These are phyloP conservation scores for Exophiala sp. DNA, from an alignment of 2,329 filamentous ascomycete genomes.

Conservation along the genomic window DNA sequence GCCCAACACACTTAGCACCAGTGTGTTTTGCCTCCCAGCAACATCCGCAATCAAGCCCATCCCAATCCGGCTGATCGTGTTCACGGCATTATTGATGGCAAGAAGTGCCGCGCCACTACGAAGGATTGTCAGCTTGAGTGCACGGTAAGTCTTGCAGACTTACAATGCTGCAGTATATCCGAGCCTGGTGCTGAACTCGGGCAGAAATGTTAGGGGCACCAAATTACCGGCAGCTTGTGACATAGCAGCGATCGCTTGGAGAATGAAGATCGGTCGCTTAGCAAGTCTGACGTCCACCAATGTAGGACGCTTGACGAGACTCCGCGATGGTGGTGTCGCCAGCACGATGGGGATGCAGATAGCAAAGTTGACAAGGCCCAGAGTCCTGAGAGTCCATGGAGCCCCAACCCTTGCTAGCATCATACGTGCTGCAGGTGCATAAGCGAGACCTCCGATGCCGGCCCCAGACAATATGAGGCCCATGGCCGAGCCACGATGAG, in stretches of 20 bases:
- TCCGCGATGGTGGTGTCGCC: constrained; percentile 25
- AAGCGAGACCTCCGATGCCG: constrained; percentile 58
- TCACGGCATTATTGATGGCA: constrained; percentile 40
- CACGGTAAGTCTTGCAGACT: background rate
- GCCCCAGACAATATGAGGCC: constrained; percentile 57
- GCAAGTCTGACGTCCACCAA: constrained; percentile 37
- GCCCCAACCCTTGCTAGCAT: constrained; percentile 36
- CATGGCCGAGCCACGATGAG: constrained; percentile 56
- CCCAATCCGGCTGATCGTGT: constrained; percentile 38
- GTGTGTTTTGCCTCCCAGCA: constrained; percentile 38
- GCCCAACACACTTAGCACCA: constrained; percentile 34
- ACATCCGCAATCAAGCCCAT: constrained; percentile 40
- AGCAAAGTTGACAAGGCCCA: constrained; percentile 28
- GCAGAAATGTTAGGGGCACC: constrained; percentile 39
- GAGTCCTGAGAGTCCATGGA: constrained; percentile 35
- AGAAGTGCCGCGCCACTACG: constrained; percentile 39
- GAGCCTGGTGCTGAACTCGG: constrained; percentile 38
- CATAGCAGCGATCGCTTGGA: constrained; percentile 36
- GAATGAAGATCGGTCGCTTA: constrained; percentile 35
- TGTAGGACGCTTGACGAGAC: constrained; percentile 29
- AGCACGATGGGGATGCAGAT: constrained; percentile 33
- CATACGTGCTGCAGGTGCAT: constrained; percentile 37
- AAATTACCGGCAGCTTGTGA: constrained; percentile 40
- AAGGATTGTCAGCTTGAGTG: background rate
- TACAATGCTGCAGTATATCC: constrained; percentile 33